Evolutionary conservation across 805 yeast species (phyloP).

Genomic region (Suhomyces sp.): DNA sequence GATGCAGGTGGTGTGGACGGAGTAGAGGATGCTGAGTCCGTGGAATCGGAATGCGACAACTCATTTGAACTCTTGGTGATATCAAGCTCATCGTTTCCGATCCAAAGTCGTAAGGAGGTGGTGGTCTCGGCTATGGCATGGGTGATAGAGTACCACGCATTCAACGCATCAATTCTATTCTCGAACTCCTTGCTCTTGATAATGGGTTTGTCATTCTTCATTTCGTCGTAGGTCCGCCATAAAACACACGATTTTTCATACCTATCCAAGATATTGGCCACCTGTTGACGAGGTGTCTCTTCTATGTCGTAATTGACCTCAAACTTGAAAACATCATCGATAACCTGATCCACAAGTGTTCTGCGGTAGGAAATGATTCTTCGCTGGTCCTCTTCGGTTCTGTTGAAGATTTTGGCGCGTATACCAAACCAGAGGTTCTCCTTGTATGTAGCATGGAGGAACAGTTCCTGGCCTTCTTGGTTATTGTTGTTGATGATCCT

Average conservation of each 20-base stretch:
- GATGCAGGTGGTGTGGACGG: constrained; percentile 12
- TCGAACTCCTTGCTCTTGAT: constrained; percentile 65
- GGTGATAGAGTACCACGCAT: constrained; percentile 80
- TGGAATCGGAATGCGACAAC: constrained; percentile 12
- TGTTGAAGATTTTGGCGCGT: constrained; percentile 75
- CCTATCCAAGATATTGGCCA: constrained; percentile 54
- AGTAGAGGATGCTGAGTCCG: constrained; percentile 14
- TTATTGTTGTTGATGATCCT: constrained; percentile 56
- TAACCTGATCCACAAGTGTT: constrained; percentile 66
- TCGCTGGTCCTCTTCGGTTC: constrained; percentile 77
- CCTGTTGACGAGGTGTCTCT: constrained; percentile 41
- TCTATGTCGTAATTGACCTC: constrained; percentile 48
- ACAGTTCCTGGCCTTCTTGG: constrained; percentile 44
- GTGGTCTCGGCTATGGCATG: constrained; percentile 65
- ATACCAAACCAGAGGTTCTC: constrained; percentile 87
- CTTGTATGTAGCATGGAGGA: constrained; percentile 54
- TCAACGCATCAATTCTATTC: constrained; percentile 68
- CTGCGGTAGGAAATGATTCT: constrained; percentile 67
- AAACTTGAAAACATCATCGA: constrained; percentile 68
- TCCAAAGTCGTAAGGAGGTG: constrained; percentile 68
- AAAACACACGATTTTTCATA: constrained; percentile 68
- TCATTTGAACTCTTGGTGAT: constrained; percentile 42
- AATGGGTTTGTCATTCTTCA: constrained; percentile 75
- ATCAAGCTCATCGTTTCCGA: constrained; percentile 78
- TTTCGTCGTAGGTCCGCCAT: constrained; percentile 78